phyloP scores from a whole-genome alignment of 75 land plant species.

The Pinus albicaulis region DNA sequence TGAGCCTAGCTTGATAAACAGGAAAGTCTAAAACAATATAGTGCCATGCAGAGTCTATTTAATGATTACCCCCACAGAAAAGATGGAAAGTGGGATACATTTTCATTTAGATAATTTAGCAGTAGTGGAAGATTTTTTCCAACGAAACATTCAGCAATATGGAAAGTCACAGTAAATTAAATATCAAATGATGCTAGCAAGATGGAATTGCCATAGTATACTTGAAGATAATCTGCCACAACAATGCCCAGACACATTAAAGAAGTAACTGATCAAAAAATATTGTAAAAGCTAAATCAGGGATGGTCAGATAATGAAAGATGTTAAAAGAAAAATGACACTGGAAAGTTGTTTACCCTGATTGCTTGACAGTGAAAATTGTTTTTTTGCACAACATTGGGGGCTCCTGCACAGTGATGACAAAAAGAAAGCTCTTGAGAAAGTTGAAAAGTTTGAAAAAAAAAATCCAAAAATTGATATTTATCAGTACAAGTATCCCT shows the following conservation, averaged over 20 bases:
- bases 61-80: neutral
- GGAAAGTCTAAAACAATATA: neutral
- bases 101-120: neutral
- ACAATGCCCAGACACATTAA: neutral
- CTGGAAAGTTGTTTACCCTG: neutral
- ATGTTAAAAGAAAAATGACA: neutral
- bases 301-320: neutral
- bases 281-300: neutral
- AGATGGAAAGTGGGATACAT: neutral
- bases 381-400: constrained; percentile 11
- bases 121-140: neutral
- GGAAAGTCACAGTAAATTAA: neutral
- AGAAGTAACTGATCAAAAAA: neutral
- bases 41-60: neutral
- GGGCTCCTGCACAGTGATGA: constrained; percentile 5
- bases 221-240: neutral
- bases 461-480: neutral
- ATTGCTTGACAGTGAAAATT: neutral
- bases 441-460: neutral
- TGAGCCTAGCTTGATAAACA: neutral
- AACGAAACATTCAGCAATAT: neutral
- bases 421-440: neutral
- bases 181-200: neutral
- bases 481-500: neutral
- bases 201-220: neutral